These are phyloP conservation scores for Cystobasidiopsis lactophilus DNA, from an alignment of 768 basidiomycete genomes.

Conservation along the genomic window DNA sequence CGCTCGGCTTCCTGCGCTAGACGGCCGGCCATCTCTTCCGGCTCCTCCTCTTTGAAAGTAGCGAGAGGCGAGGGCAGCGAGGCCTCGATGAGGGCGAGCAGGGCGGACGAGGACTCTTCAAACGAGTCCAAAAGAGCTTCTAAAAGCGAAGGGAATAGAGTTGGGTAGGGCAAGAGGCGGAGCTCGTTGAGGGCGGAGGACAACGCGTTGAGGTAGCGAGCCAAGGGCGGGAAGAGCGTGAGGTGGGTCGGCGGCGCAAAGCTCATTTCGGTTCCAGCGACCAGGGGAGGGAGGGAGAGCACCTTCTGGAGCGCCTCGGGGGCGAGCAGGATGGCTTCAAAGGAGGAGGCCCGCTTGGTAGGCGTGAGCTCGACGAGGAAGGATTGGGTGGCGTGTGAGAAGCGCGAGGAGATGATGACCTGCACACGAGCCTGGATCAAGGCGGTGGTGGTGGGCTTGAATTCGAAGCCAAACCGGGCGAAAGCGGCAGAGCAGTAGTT, in stretches of 20 bases:
- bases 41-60: too few species aligned
- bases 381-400: background rate
- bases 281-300: background rate
- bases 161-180: conserved; percentile 3
- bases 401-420: conserved; percentile 1
- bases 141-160: conserved; percentile 1
- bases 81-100: too few species aligned
- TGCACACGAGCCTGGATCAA: conserved; percentile 3
- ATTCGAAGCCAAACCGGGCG: conserved; percentile 76
- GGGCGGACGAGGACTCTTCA: too few species aligned
- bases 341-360: background rate
- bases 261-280: background rate
- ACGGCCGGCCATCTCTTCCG: too few species aligned
- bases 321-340: background rate
- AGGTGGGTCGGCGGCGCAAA: background rate
- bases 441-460: conserved; percentile 38
- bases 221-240: conserved; percentile 9
- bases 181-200: conserved; percentile 13
- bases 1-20: too few species aligned
- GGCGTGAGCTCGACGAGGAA: background rate
- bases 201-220: conserved; percentile 9
- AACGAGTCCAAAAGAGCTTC: background rate
- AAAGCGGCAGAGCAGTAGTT: conserved; percentile 85
- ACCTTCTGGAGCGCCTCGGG: conserved; percentile 4
- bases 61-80: too few species aligned